Conservation (phyloP, 2,329 filamentous ascomycete species). For the Colletotrichum liaoningense region DNA sequence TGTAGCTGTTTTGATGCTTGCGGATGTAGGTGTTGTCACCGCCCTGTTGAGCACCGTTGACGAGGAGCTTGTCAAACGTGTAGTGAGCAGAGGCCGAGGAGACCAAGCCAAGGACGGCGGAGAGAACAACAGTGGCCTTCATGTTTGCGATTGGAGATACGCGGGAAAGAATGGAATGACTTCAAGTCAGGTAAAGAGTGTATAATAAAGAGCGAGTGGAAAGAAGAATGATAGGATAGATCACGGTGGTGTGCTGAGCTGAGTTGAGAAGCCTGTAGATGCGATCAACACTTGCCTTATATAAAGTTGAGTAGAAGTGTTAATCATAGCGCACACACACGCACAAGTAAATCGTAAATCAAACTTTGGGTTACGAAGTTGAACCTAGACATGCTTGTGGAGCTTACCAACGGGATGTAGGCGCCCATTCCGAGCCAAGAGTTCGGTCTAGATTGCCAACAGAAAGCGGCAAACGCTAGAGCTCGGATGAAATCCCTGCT, state of each 20-base stretch:
- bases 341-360: neutral
- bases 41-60: constrained; percentile 38
- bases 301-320: neutral
- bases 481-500: neutral
- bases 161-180: constrained; percentile 22
- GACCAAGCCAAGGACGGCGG: constrained; percentile 24
- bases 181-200: constrained; percentile 21
- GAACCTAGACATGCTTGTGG: neutral
- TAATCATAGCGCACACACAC: neutral
- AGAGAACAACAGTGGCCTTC: constrained; percentile 22
- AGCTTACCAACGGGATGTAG: neutral
- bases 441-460: neutral
- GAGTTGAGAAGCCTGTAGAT: neutral
- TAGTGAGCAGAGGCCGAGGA: constrained; percentile 37
- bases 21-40: constrained; percentile 38
- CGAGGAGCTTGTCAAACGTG: constrained; percentile 39
- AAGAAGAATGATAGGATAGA: constrained; percentile 15
- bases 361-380: neutral
- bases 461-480: neutral
- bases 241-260: neutral
- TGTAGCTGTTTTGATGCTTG: constrained; percentile 36
- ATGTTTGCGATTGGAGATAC: constrained; percentile 1
- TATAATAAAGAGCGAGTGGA: neutral
- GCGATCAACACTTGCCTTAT: neutral
- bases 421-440: neutral